These are phyloP conservation scores for Plectranthus barbatus DNA, from an alignment of 257 asterid genomes.

Conservation along the genomic window DNA sequence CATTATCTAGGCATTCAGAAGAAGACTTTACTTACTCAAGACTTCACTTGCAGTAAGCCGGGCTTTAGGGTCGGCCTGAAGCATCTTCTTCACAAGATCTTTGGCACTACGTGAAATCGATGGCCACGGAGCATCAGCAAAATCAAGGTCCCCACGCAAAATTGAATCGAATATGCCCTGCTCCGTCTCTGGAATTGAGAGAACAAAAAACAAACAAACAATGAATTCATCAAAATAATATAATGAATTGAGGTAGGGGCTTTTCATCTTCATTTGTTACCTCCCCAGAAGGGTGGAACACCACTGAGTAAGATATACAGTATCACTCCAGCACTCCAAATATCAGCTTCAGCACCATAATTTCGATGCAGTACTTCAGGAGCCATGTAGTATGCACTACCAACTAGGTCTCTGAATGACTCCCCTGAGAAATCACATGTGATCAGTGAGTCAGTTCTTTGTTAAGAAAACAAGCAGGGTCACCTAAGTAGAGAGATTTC, in stretches of 20 bases:
- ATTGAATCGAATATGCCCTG: constrained; percentile 78
- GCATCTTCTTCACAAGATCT: constrained; percentile 96
- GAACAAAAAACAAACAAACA: not conserved
- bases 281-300: constrained; percentile 95
- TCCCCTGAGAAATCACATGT: constrained; percentile 50
- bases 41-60: constrained; percentile 73
- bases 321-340: constrained; percentile 93
- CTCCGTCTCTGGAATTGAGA: constrained; percentile 62
- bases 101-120: constrained; percentile 91
- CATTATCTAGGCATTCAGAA: not conserved
- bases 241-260: not conserved
- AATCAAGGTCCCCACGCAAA: constrained; percentile 75
- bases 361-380: constrained; percentile 79
- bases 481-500: not conserved
- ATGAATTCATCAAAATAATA: not conserved
- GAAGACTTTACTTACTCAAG: constrained; percentile 47
- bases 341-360: constrained; percentile 79
- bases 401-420: constrained; percentile 70
- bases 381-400: constrained; percentile 89
- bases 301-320: constrained; percentile 76
- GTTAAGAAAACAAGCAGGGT: not conserved
- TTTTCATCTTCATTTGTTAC: constrained; percentile 20
- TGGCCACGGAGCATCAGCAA: constrained; percentile 88
- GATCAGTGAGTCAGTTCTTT: constrained; percentile 1
- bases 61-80: constrained; percentile 64